These are phyloP conservation scores for Kodamaea arcana DNA, from an alignment of 1,139 yeast genomes.

Conservation along the genomic window DNA sequence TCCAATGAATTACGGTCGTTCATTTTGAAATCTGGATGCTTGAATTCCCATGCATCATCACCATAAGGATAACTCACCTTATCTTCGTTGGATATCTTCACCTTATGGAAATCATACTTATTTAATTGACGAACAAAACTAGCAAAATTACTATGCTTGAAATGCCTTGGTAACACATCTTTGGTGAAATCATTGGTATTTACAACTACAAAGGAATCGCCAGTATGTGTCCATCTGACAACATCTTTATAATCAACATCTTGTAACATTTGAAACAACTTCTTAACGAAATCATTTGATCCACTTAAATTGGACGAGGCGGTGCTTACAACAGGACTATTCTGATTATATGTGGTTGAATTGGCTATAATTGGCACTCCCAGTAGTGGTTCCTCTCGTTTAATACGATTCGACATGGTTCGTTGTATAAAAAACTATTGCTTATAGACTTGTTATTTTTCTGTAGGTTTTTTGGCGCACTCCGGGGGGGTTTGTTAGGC, in stretches of 20 bases:
- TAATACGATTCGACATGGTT: conserved; percentile 3
- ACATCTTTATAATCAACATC: conserved; percentile 67
- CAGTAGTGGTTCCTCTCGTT: conserved; percentile 1
- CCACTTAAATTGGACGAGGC: conserved; percentile 24
- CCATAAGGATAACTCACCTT: conserved; percentile 56
- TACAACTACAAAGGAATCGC: conserved; percentile 82
- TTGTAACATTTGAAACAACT: conserved; percentile 78
- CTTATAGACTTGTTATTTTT: neutral
- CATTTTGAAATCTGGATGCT: conserved; percentile 79
- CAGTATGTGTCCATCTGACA: conserved; percentile 79
- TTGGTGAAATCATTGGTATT: conserved; percentile 65
- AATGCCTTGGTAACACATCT: conserved; percentile 49
- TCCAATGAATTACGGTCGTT: conserved; percentile 71
- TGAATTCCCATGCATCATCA: conserved; percentile 91
- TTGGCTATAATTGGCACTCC: neutral
- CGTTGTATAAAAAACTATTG: too few species aligned
- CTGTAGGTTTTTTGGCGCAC: neutral
- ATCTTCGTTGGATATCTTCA: conserved; percentile 54
- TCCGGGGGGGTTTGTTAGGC: too few species aligned
- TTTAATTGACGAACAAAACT: conserved; percentile 91
- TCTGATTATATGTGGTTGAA: neutral
- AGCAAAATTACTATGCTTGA: conserved; percentile 91
- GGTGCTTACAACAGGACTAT: conserved; percentile 1
- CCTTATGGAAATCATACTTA: conserved; percentile 49
- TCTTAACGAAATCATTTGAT: conserved; percentile 72